Conservation (phyloP, 179 eudicot genomes). For the Beta macrorhiza region DNA sequence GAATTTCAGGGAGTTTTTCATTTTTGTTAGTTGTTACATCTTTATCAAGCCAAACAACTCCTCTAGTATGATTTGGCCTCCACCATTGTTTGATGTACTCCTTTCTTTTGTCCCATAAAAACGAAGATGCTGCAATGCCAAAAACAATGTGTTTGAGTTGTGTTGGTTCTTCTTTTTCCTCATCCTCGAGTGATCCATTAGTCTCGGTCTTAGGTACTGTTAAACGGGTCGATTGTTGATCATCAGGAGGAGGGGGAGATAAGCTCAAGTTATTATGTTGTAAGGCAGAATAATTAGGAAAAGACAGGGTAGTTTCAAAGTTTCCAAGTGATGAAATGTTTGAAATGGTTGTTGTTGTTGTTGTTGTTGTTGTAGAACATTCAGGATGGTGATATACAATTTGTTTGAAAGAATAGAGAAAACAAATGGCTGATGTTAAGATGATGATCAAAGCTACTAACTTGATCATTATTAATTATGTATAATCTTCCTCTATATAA, state of each 20-base stretch:
- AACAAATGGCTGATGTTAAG: constrained; percentile 37
- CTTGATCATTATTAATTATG: constrained; percentile 26
- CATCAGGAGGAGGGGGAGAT: background rate
- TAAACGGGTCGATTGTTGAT: background rate
- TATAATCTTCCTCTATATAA: too few species aligned
- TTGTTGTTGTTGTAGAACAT: constrained; percentile 5
- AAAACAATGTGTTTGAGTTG: constrained; percentile 55
- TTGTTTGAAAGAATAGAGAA: constrained; percentile 45
- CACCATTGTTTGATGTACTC: constrained; percentile 73
- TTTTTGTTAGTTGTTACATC: constrained; percentile 24
- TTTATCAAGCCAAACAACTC: constrained; percentile 65
- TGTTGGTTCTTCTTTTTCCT: constrained; percentile 22
- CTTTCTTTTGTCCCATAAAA: constrained; percentile 54
- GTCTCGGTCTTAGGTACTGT: background rate
- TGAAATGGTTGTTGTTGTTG: background rate
- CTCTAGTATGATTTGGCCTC: constrained; percentile 56
- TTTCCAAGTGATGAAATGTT: constrained; percentile 11
- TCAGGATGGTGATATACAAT: constrained; percentile 33
- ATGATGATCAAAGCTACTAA: constrained; percentile 35
- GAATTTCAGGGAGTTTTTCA: constrained; percentile 52
- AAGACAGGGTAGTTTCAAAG: constrained; percentile 1
- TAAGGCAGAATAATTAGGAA: background rate
- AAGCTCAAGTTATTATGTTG: background rate
- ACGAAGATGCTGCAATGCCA: constrained; percentile 62
- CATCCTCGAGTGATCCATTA: background rate